A percentile compares a stretch with the other conserved stretches of the same genome.
Evolutionary conservation across 2,329 filamentous ascomycete species (phyloP).

Genomic region (Talaromyces sp.): DNA sequence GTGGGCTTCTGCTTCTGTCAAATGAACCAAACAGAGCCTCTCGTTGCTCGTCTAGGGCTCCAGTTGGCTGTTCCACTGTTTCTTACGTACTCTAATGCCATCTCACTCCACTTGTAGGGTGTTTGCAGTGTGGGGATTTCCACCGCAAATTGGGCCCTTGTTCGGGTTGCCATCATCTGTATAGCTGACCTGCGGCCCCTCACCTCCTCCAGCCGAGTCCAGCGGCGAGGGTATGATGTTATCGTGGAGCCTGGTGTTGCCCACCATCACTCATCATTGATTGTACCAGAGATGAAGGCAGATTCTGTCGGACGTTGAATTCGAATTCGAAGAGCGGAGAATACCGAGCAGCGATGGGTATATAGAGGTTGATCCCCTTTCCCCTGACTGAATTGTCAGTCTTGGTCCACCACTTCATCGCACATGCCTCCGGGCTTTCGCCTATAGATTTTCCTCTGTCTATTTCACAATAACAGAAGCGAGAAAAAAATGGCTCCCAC

Average conservation of each 20-base stretch:
- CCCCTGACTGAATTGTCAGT: background rate
- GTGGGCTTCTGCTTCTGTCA: conserved; percentile 24
- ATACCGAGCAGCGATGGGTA: background rate
- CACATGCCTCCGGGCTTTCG: background rate
- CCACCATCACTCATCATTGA: background rate
- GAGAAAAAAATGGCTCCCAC: conserved; percentile 49
- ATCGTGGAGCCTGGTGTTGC: background rate
- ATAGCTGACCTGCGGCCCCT: background rate
- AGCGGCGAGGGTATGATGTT: conserved; percentile 8
- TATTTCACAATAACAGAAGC: background rate
- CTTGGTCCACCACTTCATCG: background rate
- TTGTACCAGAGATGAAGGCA: background rate
- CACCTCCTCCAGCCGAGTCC: background rate
- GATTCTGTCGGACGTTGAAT: background rate
- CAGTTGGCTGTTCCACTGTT: conserved; percentile 1
- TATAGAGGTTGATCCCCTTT: background rate
- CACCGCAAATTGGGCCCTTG: background rate
- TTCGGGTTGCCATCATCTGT: background rate
- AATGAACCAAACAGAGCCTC: background rate
- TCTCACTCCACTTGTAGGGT: background rate
- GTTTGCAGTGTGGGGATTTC: conserved; percentile 1
- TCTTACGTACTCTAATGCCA: background rate
- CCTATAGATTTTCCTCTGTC: background rate
- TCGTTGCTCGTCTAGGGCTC: background rate
- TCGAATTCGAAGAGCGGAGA: background rate